Evolutionary conservation across 306 rosid genomes (phyloP).

Genomic region (Prunus mume): DNA sequence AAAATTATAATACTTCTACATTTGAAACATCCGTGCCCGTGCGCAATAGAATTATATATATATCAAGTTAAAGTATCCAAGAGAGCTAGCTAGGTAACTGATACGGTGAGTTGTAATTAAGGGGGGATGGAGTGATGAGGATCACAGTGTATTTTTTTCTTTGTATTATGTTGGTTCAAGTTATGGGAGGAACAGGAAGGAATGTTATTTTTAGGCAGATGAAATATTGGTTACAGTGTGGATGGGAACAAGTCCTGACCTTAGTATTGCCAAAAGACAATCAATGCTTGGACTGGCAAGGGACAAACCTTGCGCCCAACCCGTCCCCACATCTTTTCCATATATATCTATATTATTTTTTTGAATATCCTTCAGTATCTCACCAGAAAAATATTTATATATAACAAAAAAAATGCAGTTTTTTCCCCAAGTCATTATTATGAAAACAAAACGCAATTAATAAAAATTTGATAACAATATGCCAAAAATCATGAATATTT

Average conservation of each 20-base stretch:
- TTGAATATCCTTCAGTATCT: background rate
- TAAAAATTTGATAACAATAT: no score
- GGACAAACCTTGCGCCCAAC: slow-evolving; percentile 30
- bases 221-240: slow-evolving; percentile 1
- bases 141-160: background rate
- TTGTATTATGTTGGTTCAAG: background rate
- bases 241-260: slow-evolving; percentile 1
- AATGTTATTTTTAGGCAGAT: background rate
- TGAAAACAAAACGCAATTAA: no score
- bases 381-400: background rate
- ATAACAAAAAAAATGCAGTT: no score
- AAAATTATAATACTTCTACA: no score
- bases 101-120: no score
- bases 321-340: slow-evolving; percentile 17
- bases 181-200: background rate
- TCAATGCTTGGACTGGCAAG: slow-evolving; percentile 46
- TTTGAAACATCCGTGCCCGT: no score
- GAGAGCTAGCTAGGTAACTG: no score
- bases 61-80: no score
- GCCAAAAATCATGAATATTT: no score
- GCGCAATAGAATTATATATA: no score
- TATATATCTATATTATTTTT: background rate
- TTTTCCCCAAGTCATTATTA: no score
- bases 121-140: background rate
- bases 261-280: slow-evolving; percentile 41